A percentile compares a stretch with the other conserved stretches of the same genome.
Conservation (phyloP, 2,329 filamentous ascomycete genomes). For the Fragosphaeria purpurea region DNA sequence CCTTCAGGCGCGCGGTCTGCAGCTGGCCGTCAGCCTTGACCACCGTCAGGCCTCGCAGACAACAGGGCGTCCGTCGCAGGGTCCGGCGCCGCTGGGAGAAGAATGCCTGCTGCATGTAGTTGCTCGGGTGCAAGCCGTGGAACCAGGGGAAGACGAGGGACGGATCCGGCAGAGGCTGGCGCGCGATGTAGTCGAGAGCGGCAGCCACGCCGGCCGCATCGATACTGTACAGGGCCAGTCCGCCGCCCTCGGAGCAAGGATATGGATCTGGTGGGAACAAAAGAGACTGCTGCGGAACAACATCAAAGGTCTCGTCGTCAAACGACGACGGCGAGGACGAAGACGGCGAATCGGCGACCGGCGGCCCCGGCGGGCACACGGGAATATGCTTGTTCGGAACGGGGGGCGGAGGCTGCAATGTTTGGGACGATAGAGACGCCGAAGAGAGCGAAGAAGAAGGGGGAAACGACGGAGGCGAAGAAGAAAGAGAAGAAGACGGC, state of each 20-base stretch:
- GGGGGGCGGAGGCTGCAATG: slow-evolving; percentile 25
- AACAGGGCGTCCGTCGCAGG: slow-evolving; percentile 61
- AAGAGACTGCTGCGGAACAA: slow-evolving; percentile 50
- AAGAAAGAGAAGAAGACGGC: too few species aligned
- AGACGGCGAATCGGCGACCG: slow-evolving; percentile 16
- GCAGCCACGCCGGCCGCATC: slow-evolving; percentile 56
- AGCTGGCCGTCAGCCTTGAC: slow-evolving; percentile 86
- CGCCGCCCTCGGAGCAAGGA: slow-evolving; percentile 31
- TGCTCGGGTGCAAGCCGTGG: slow-evolving; percentile 82
- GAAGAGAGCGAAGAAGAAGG: too few species aligned
- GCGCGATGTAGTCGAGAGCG: slow-evolving; percentile 65
- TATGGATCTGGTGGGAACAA: slow-evolving; percentile 64
- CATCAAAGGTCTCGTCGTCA: slow-evolving; percentile 15
- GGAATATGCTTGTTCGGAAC: slow-evolving; percentile 87
- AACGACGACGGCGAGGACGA: slow-evolving; percentile 28
- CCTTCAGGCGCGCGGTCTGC: slow-evolving; percentile 65
- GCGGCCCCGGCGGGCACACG: slow-evolving; percentile 74
- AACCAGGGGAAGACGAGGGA: slow-evolving; percentile 92
- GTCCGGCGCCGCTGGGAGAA: slow-evolving; percentile 69
- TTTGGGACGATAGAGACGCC: too few species aligned
- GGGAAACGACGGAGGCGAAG: too few species aligned
- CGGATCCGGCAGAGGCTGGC: slow-evolving; percentile 74
- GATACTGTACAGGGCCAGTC: slow-evolving; percentile 61
- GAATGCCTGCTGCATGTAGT: slow-evolving; percentile 81
- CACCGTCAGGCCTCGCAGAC: slow-evolving; percentile 70